Evolutionary conservation across 176 grass and related monocot genomes (phyloP), one percentile per base, ranked within the genome.

Genomic region (Aechmea fasciata): DNA sequence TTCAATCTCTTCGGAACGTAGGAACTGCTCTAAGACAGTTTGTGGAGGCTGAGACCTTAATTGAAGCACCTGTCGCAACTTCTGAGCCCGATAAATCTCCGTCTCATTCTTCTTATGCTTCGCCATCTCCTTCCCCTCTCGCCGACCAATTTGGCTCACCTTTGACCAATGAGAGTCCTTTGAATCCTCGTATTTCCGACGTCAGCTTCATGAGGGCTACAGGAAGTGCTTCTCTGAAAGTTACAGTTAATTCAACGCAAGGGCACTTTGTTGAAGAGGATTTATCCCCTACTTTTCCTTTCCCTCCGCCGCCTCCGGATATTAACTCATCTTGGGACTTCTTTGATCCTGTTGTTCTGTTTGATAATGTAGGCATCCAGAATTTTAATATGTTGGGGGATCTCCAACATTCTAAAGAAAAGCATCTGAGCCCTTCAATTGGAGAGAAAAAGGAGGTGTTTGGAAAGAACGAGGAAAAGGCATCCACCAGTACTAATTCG

Each of bases 321-420:
- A 24, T 71, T 64, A 52, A 76, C 72, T 78, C 78, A 6, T 81
- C 81, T 0, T 88, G 86, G 86, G 81, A 88, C 61, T 88, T 88
- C 81, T 88, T 88, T 41, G 86, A 88, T 66, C 81, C 73, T 12
- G 67, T 23, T 77, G 55, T 47, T 77, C 53, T 29, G 64, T 57
- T 11, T 71, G 25, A 76, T 6, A 69, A 73, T 50, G 63, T 3
- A 57, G 66, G 23, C 63, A 48, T 25, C 9, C 29, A 80, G 73
- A 63, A 18, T 11, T 47, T 72, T 64, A 17, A 2, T 51, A 77
- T 12, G 49, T 47, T 67, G 68, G 49, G 54, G 47, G 47, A 47
- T 24, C 47, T 17, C 48, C 19, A 11, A 17, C 63, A 78, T 2
- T 17, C 19, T 64, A 77, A 64, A 64, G 77, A 50, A 64, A 67